Conservation (phyloP, 352 stramenopile genomes). For the Globisporangium orthogonon region DNA sequence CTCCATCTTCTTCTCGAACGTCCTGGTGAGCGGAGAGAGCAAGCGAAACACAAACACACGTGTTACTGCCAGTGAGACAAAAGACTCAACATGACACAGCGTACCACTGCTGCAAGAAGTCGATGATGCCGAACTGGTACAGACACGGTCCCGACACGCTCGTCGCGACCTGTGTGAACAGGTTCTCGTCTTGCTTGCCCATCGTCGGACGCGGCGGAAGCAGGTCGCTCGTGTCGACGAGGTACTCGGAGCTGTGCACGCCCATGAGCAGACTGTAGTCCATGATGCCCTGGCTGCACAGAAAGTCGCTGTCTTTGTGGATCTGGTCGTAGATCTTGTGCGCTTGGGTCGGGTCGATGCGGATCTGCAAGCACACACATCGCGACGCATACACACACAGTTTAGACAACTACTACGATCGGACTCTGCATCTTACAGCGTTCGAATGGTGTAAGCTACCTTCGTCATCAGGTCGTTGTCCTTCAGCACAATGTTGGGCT, state of each 20-base stretch:
- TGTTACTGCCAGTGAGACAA: neutral
- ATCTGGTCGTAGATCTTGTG: conserved; percentile 87
- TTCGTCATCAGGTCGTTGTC: conserved; percentile 89
- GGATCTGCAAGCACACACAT: conserved; percentile 29
- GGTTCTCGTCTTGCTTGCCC: conserved; percentile 36
- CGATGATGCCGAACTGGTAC: conserved; percentile 91
- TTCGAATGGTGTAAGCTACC: conserved; percentile 13
- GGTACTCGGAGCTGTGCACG: conserved; percentile 86
- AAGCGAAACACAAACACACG: neutral
- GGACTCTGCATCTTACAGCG: neutral
- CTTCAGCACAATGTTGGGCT: conserved; percentile 85
- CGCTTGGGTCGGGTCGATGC: conserved; percentile 67
- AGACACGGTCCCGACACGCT: conserved; percentile 83
- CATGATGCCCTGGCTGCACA: conserved; percentile 89
- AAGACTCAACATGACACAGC: conserved; percentile 15
- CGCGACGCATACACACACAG: no score
- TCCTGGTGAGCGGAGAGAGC: conserved; percentile 29
- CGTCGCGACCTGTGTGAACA: conserved; percentile 78
- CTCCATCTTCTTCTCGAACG: conserved; percentile 88
- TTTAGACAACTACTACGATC: neutral
- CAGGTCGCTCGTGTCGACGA: conserved; percentile 76
- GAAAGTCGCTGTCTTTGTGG: conserved; percentile 84
- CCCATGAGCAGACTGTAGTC: conserved; percentile 91
- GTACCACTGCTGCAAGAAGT: conserved; percentile 89
- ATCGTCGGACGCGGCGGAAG: conserved; percentile 18